A percentile compares a stretch with the other conserved stretches of the same genome.
Evolutionary conservation across 495 filamentous ascomycete genomes (phyloP).

Genomic region (Baudoinia panamericana): DNA sequence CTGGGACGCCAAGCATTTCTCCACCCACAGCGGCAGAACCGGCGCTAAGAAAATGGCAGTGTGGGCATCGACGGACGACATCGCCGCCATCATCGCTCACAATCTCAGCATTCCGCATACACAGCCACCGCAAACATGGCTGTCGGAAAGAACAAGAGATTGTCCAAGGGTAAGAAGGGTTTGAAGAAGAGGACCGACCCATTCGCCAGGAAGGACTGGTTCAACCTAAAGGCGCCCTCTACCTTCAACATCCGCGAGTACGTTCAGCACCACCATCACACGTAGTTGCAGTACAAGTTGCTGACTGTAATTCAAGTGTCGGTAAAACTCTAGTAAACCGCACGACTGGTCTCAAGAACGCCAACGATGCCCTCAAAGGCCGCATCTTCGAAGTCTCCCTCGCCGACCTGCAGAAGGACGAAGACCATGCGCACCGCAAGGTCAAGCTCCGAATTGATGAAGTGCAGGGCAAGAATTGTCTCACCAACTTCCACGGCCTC

Average conservation of each 20-base stretch:
- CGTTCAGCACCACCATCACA: slow-evolving; percentile 29
- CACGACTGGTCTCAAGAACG: slow-evolving; percentile 98
- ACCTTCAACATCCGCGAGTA: slow-evolving; percentile 96
- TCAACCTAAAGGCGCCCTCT: slow-evolving; percentile 91
- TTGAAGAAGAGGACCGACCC: slow-evolving; percentile 99
- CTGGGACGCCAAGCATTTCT: too few relatives aligned
- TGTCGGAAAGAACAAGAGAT: slow-evolving; percentile 88
- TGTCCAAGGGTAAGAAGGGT: slow-evolving; percentile 99
- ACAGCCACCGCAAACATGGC: slow-evolving; percentile 37
- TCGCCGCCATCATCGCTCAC: slow-evolving; percentile 8
- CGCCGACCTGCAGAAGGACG: slow-evolving; percentile 97
- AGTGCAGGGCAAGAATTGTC: slow-evolving; percentile 98
- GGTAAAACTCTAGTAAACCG: slow-evolving; percentile 99
- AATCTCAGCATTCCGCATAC: slow-evolving; percentile 8
- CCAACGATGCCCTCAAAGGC: slow-evolving; percentile 96
- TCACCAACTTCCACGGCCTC: slow-evolving; percentile 99
- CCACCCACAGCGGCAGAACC: too few relatives aligned
- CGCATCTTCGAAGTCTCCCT: slow-evolving; percentile 98
- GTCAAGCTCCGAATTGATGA: slow-evolving; percentile 97
- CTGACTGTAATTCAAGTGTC: slow-evolving; percentile 47
- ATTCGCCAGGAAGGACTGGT: slow-evolving; percentile 98
- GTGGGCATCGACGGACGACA: slow-evolving; percentile 1
- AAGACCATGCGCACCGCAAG: slow-evolving; percentile 99
- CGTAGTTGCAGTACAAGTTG: not conserved
- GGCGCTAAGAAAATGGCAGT: too few relatives aligned